Conservation (phyloP, 164 flowering plant species). For the Liriodendron chinense region DNA sequence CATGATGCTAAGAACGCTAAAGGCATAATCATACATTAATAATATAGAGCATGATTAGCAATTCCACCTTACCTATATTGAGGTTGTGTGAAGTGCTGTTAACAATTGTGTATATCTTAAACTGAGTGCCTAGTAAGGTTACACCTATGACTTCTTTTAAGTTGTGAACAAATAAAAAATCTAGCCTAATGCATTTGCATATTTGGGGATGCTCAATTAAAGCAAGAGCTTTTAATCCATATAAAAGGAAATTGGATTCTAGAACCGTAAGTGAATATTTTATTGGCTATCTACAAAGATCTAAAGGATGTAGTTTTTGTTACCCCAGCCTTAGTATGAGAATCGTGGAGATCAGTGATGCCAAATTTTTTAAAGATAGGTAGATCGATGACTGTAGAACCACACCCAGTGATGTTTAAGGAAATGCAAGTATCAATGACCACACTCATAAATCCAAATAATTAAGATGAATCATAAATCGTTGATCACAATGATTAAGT, state of each 20-base stretch:
- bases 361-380: neutral
- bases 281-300: constrained; percentile 5
- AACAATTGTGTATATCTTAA: neutral
- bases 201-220: constrained; percentile 5
- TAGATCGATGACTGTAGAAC: neutral
- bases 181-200: neutral
- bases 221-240: neutral
- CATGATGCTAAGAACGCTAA: neutral
- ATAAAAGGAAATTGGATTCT: constrained; percentile 4
- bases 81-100: neutral
- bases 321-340: neutral
- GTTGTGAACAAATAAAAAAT: neutral
- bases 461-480: no score
- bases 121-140: neutral
- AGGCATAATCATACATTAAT: neutral
- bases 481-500: neutral
- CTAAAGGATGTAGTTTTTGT: constrained; percentile 1
- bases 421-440: neutral
- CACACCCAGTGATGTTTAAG: neutral
- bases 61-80: neutral
- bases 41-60: constrained; percentile 4
- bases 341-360: neutral
- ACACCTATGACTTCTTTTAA: neutral
- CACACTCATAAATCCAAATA: neutral
- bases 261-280: constrained; percentile 2